phyloP scores from a whole-genome alignment of 768 basidiomycete species.

The Hygrophorus russula region DNA sequence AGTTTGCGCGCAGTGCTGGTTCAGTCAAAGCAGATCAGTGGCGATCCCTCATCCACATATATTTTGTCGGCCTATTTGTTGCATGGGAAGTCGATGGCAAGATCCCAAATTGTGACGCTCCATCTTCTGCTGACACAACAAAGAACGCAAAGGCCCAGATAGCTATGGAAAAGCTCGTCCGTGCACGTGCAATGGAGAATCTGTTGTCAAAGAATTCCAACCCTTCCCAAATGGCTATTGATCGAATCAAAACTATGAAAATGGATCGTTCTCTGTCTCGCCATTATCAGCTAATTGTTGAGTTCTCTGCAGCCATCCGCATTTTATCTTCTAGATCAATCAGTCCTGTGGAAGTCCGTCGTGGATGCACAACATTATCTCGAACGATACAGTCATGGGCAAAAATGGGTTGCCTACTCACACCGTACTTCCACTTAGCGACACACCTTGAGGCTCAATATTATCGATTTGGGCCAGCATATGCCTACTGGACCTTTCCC shows the following conservation, averaged over 20 bases:
- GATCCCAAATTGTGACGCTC: slow-evolving; percentile 10
- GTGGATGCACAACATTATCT: slow-evolving; percentile 4
- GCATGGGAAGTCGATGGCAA: slow-evolving; percentile 13
- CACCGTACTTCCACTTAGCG: slow-evolving; percentile 11
- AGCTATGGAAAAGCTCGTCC: slow-evolving; percentile 7
- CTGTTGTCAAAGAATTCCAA: slow-evolving; percentile 5
- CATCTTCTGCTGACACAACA: slow-evolving; percentile 4
- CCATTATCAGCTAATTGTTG: slow-evolving; percentile 6
- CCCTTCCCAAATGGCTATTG: slow-evolving; percentile 3
- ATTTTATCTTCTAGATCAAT: slow-evolving; percentile 6
- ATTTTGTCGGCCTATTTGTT: slow-evolving; percentile 11
- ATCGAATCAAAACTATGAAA: background rate
- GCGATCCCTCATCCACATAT: slow-evolving; percentile 8
- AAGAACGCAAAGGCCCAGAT: slow-evolving; percentile 8
- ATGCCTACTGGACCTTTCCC: slow-evolving; percentile 8
- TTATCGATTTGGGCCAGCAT: slow-evolving; percentile 8
- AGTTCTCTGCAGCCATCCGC: slow-evolving; percentile 8
- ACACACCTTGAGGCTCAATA: slow-evolving; percentile 9
- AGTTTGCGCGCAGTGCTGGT: slow-evolving; percentile 7
- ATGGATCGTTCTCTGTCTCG: slow-evolving; percentile 10
- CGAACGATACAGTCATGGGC: slow-evolving; percentile 8
- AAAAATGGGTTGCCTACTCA: slow-evolving; percentile 10
- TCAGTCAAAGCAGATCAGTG: slow-evolving; percentile 15
- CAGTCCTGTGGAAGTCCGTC: slow-evolving; percentile 10
- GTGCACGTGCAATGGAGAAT: slow-evolving; percentile 1